phyloP scores from a whole-genome alignment of 1,139 yeast species.

The Blastobotrys ciferrii region DNA sequence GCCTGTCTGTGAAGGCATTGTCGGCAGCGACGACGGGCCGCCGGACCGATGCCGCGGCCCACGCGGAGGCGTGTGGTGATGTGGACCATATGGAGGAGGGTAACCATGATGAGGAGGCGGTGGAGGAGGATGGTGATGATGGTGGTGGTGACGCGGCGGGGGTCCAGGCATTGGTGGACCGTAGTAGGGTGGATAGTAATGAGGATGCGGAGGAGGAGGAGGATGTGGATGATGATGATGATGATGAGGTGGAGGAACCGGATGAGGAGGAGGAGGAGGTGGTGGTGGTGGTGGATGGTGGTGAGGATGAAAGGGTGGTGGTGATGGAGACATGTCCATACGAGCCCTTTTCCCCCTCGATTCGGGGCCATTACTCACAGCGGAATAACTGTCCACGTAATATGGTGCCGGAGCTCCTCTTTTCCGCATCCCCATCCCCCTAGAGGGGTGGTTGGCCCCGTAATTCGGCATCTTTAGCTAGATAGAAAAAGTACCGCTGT shows the following conservation, averaged over 20 bases:
- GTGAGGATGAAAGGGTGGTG: background rate
- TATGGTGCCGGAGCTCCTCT: conserved; percentile 3
- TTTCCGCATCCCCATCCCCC: background rate
- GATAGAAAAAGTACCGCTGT: no score
- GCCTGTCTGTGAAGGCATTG: background rate
- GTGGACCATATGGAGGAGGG: no score
- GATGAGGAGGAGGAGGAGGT: background rate
- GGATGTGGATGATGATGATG: conserved; percentile 6
- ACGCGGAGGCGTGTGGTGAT: no score
- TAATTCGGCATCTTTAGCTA: background rate
- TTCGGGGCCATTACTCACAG: background rate
- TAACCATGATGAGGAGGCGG: background rate
- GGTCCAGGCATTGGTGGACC: background rate
- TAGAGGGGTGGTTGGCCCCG: background rate
- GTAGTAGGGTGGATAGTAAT: background rate
- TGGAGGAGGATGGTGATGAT: conserved; percentile 4
- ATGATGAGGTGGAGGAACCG: background rate
- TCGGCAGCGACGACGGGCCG: no score
- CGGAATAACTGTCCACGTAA: conserved; percentile 7
- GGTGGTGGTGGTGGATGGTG: background rate
- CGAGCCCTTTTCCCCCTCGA: background rate
- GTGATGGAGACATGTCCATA: background rate
- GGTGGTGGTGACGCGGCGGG: no score
- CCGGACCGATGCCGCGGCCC: background rate
- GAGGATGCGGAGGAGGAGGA: conserved; percentile 1